Base-by-base conservation (phyloP, 2,329 filamentous ascomycete species). In the Westerdykella aurantiaca region DNA sequence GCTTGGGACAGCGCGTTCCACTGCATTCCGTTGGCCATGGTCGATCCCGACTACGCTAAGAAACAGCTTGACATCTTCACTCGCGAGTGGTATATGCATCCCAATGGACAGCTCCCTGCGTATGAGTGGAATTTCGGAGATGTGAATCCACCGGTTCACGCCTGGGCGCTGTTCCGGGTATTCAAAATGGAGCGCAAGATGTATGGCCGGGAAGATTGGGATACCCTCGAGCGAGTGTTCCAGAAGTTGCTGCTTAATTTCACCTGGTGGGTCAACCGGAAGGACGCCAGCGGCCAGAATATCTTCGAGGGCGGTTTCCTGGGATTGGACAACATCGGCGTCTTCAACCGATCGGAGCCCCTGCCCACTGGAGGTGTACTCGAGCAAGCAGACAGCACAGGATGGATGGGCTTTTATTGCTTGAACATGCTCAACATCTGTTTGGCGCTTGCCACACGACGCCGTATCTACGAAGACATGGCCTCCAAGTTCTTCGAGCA, bases 151-250 rank as follows among this genome's bases (percentile, higher is more conserved):
- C 91, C 91, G 0, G 91, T 97, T 1, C 91, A 97, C 66, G 93
- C 91, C 1, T 97, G 91, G 91, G 84, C 91, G 1, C 88, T 88
- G 0, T 97, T 97, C 75, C 80, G 93, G 45, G 88, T 87, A 0
- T 97, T 97, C 82, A 97, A 97, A 72, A 96, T 97, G 51, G 91
- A 97, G 73, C 84, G 93, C 55, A 97, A 97, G 72, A 81, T 97
- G 75, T 97, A 96, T 58, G 93, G 91, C 34, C 82, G 88, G 29
- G 88, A 96, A 62, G 91, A 97, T 64, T 75, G 96, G 25, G 93
- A 97, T 68, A 97, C 96, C 69, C 77, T 97, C 9, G 91, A 97
- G 73, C 81, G 91, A 16, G 89, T 96, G 4, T 97, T 97, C 74
- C 93, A 97, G 63, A 97, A 97, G 68, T 71, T 97, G 47, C 74